phyloP scores from a whole-genome alignment of 108 stramenopile genomes.

The Skeletonema potamos region DNA sequence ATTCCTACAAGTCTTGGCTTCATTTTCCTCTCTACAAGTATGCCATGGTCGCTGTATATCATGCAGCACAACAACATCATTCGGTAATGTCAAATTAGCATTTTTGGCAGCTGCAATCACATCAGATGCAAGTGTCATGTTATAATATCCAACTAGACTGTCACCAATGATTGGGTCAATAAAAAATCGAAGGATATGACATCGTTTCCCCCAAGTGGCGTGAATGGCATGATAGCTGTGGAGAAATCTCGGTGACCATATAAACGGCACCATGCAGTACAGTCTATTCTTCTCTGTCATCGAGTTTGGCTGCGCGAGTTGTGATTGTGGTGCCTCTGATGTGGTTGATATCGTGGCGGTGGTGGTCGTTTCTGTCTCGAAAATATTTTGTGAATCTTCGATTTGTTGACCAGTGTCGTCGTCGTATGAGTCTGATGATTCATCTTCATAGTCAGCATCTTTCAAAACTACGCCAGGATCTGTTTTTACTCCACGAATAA shows the following conservation, averaged over 20 bases:
- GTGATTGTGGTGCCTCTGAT: background rate
- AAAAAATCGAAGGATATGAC: constrained; percentile 31
- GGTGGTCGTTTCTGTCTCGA: background rate
- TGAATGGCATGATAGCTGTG: constrained; percentile 30
- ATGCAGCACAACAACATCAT: constrained; percentile 37
- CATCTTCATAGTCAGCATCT: background rate
- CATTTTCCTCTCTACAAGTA: constrained; percentile 4
- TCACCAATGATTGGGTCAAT: constrained; percentile 44
- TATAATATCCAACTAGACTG: constrained; percentile 21
- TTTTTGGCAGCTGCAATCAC: background rate
- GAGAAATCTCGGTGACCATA: constrained; percentile 25
- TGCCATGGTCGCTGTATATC: constrained; percentile 37
- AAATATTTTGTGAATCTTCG: background rate
- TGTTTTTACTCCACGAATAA: background rate
- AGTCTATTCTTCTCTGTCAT: constrained; percentile 8
- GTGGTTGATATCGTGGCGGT: background rate
- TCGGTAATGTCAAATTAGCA: constrained; percentile 26
- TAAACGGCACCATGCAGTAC: constrained; percentile 38
- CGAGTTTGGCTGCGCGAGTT: background rate
- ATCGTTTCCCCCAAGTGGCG: constrained; percentile 30
- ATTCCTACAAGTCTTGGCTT: constrained; percentile 28
- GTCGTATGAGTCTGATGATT: background rate
- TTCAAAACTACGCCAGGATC: background rate
- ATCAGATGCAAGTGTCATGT: constrained; percentile 25
- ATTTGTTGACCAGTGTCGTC: background rate